Evolutionary conservation across 1,284 basidiomycete species (phyloP), one percentile per base, ranked within the genome.

Genomic region (Xerocomus minutiporus): DNA sequence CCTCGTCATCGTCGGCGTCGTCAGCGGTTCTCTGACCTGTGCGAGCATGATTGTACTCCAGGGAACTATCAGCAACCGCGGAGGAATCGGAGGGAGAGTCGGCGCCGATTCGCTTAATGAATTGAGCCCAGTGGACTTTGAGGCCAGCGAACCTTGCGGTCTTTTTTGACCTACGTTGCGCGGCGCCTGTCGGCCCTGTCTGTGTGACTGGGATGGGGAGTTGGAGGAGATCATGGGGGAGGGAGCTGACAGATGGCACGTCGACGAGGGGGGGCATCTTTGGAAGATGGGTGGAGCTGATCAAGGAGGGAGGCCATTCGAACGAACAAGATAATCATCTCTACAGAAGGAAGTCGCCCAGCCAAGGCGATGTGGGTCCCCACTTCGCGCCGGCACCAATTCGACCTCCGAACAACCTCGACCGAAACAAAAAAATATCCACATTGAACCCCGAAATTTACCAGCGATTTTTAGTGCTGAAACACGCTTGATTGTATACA

Each of bases 31-130:
- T 55, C 42, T 54, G 65, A 25, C 28, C 40, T 12, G 31, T 49
- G 49, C 26, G 63, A 13, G 55, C 61, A 23, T 64, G 71, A 51
- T 64, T 74, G 57, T 71, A 71, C 50, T 76, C 78, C 6, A 67
- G 68, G 12, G 70, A 68, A 55, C 75, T 80, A 44, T 71, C 67
- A 38, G 72, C 64, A 23, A 71, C 51, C 13, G 70, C 68, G 17
- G 75, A 72, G 8, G 75, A 73, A 34, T 73, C 72, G 12, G 76
- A 76, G 17, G 71, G 73, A 0, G 73, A 70, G 36, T 73, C 74
- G 0, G 73, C 67, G 44, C 74, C 71, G 32, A 80, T 64, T 48
- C 72, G 74, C 56, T 71, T 73, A 50, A 70, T 64, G 61, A 80
- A 70, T 32, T 70, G 70, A 2, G 72, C 71, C 74, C 73, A 80